Percentiles rank a stretch among this genome's conserved stretches.
phyloP scores from a whole-genome alignment of 495 filamentous ascomycete species.

The Daldinia childiae region DNA sequence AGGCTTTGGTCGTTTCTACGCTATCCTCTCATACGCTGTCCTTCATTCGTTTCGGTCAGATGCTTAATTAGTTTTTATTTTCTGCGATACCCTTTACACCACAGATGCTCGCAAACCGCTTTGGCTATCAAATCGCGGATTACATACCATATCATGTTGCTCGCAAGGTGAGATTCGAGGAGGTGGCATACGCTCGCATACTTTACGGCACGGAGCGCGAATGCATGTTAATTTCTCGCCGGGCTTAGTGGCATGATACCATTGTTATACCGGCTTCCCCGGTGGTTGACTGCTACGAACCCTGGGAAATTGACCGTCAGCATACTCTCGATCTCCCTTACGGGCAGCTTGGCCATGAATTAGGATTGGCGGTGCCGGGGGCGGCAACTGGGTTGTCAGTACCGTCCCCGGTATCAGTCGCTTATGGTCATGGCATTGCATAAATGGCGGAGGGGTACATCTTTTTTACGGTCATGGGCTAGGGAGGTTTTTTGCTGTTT shows the following conservation, averaged over 20 bases:
- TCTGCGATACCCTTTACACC: conserved; percentile 39
- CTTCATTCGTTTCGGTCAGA: conserved; percentile 31
- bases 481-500: conserved; percentile 30
- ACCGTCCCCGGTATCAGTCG: conserved; percentile 17
- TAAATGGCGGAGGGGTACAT: conserved; percentile 25
- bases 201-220: conserved; percentile 13
- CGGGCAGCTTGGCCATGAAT: conserved; percentile 12
- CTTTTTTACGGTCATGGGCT: conserved; percentile 28
- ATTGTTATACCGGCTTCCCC: background rate
- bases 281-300: background rate
- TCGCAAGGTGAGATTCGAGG: conserved; percentile 3
- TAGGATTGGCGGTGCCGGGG: conserved; percentile 5
- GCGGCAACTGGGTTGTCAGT: conserved; percentile 15
- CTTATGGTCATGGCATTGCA: conserved; percentile 37
- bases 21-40: conserved; percentile 16
- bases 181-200: background rate
- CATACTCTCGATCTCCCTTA: conserved; percentile 6
- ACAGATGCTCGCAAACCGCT: conserved; percentile 33
- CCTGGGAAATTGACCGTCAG: background rate
- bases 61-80: conserved; percentile 25
- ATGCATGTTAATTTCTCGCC: conserved; percentile 9
- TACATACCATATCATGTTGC: conserved; percentile 23
- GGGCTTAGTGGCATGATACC: background rate
- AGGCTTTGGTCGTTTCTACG: conserved; percentile 34
- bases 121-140: conserved; percentile 22